These are phyloP conservation scores for Fusarium piperis DNA, from an alignment of 2,329 filamentous ascomycete species.

Conservation along the genomic window DNA sequence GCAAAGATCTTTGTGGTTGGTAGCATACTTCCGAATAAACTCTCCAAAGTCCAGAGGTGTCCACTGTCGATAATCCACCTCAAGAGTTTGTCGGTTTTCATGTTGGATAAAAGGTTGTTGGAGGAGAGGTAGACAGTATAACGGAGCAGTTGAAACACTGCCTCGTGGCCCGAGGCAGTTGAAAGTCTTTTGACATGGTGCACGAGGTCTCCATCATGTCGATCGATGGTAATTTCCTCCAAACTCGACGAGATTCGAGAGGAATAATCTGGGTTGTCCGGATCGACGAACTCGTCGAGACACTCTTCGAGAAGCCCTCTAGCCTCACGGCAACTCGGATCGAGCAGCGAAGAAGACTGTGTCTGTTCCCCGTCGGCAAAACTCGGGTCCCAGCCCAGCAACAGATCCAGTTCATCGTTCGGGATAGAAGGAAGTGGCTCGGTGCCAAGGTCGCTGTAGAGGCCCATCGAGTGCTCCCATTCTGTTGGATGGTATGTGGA, in stretches of 20 bases:
- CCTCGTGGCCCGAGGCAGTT: neutral
- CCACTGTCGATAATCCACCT: neutral
- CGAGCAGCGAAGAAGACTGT: neutral
- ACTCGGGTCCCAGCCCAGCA: neutral
- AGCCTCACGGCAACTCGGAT: neutral
- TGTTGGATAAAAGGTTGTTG: neutral
- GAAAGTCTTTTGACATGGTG: neutral
- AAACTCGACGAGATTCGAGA: neutral
- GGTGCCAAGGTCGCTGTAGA: neutral
- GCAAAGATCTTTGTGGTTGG: neutral
- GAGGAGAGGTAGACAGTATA: neutral
- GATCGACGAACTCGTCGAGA: neutral
- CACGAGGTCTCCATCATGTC: neutral
- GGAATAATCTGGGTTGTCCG: neutral
- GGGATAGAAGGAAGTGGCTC: neutral
- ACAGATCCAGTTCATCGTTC: neutral
- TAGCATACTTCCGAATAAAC: neutral
- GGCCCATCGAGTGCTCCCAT: neutral
- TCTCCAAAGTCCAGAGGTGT: neutral
- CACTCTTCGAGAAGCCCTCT: neutral
- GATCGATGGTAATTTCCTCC: neutral
- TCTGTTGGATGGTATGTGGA: neutral
- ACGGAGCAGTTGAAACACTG: neutral
- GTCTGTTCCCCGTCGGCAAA: neutral
- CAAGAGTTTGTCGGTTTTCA: neutral